Evolutionary conservation across 164 flowering plant genomes (phyloP), one percentile per base, ranked within the genome.

Genomic region (Aristolochia contorta): DNA sequence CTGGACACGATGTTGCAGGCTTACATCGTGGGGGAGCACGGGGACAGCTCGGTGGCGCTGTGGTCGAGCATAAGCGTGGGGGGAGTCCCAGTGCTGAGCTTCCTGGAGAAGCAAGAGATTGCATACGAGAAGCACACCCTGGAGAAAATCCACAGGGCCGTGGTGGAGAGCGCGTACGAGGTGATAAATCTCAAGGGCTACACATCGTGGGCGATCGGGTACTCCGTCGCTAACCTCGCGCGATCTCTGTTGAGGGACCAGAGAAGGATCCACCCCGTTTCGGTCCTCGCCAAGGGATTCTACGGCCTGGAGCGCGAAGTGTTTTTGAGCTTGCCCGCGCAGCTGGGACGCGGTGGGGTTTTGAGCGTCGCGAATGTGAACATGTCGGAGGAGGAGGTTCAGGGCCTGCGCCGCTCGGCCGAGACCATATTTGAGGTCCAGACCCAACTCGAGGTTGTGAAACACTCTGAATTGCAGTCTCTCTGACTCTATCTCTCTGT

Each of bases 61-160:
- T 89, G 96, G 96, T 89, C 96, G 10, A 86, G 96, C 82, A 86
- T 86, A 30, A 89, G 89, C 62, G 82, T 89, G 0, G 96, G 93
- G 1, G 96, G 96, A n/a, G 85, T 89, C n/a, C 89, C 93, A 0
- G 61, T 86, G 2, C 64, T 80, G 63, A 86, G 84, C 76, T 86
- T 84, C 63, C 63, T 89, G 18, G 83, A 84, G 64, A 80, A 80
- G 66, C 80, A 80, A 49, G 78, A 82, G 47, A 83, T 86, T 1
- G 69, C 79, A 0, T 82, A 76, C 63, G 90, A 85, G 73, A 80
- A 82, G 50, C 80, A 78, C 43, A 80, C 86, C 5, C 63, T 85
- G 5, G 85, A 76, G 72, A 72, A 75, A 18, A 85, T 87, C 48
- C 96, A 80, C 82, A 79, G 74, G 58, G 80, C 61, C 51, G 96